phyloP scores from a whole-genome alignment of 768 basidiomycete genomes.

The Auricularia cornea region DNA sequence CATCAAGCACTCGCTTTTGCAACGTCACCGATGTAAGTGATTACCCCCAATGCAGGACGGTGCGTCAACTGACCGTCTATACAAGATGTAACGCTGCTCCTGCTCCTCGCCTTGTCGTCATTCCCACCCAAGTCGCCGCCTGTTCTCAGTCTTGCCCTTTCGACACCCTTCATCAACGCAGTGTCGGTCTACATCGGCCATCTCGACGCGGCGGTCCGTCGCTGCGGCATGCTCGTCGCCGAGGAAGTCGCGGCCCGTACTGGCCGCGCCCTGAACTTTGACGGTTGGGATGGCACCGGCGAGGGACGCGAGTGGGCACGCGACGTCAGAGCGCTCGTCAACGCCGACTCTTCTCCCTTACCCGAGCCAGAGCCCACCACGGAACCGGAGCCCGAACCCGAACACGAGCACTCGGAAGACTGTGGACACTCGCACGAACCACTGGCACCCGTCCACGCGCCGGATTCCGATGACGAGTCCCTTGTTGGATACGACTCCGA shows the following conservation, averaged over 20 bases:
- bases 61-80: not conserved
- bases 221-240: conserved; percentile 88
- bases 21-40: conserved; percentile 69
- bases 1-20: conserved; percentile 69
- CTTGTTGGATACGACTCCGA: conserved; percentile 67
- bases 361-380: not conserved
- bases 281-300: conserved; percentile 73
- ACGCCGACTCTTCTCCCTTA: not conserved
- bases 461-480: conserved; percentile 81
- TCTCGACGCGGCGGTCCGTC: conserved; percentile 63
- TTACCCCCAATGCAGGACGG: not conserved
- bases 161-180: conserved; percentile 54
- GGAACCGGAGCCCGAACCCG: not conserved
- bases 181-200: conserved; percentile 73
- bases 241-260: conserved; percentile 62
- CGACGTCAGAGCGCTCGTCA: conserved; percentile 37
- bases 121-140: conserved; percentile 44
- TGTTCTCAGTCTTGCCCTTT: conserved; percentile 40
- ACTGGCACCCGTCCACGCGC: not conserved
- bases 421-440: not conserved
- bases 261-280: conserved; percentile 67
- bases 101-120: conserved; percentile 58
- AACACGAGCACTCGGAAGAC: not conserved
- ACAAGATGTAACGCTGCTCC: conserved; percentile 63
- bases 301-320: conserved; percentile 58